Percentiles rank a stretch among this genome's conserved stretches.
phyloP scores from a whole-genome alignment of 176 grass and related monocot species.

The Aegilops longissima region DNA sequence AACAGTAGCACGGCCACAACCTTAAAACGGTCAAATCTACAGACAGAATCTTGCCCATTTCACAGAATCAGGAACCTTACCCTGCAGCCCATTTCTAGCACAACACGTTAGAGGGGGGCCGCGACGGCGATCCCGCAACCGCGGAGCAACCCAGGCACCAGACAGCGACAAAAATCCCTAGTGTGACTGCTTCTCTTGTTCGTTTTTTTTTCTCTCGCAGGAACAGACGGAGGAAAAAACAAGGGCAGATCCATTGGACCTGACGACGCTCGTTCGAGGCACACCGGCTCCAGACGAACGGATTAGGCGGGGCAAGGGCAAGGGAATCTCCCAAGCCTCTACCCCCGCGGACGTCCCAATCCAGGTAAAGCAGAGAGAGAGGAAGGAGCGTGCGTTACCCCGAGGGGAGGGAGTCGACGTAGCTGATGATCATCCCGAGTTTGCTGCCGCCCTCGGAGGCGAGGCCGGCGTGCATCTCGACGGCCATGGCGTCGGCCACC shows the following conservation, averaged over 20 bases:
- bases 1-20: background rate
- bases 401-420: conserved; percentile 72
- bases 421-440: conserved; percentile 85
- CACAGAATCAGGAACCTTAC: background rate
- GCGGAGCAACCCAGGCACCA: background rate
- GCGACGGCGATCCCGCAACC: background rate
- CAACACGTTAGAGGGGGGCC: background rate
- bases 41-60: background rate
- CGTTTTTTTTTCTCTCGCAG: background rate
- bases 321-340: no score
- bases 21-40: background rate
- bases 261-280: background rate
- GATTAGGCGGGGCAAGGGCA: background rate
- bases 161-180: conserved; percentile 11
- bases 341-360: background rate
- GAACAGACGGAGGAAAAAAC: background rate
- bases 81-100: background rate
- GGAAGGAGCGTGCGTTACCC: conserved; percentile 46
- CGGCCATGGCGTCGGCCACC: conserved; percentile 75
- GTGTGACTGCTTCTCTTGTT: background rate
- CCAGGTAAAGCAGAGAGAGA: background rate
- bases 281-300: background rate
- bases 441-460: conserved; percentile 50
- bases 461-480: conserved; percentile 73
- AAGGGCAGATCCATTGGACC: background rate